Evolutionary conservation across 2,329 filamentous ascomycete genomes (phyloP).

Genomic region (Fusarium tjaetaba): DNA sequence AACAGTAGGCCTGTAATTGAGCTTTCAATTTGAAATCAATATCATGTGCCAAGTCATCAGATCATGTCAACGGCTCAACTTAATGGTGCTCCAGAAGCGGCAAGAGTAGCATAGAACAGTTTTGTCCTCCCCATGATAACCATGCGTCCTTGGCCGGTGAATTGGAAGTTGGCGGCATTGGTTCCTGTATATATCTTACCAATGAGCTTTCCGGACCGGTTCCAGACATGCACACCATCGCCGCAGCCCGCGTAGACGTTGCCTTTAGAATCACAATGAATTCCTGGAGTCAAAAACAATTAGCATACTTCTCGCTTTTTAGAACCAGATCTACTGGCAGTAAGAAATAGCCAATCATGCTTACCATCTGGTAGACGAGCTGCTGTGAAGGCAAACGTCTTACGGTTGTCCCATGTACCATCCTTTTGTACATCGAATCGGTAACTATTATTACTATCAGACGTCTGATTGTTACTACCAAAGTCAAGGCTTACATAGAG

Average conservation of each 20-base stretch:
- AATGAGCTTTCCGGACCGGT: conserved; percentile 56
- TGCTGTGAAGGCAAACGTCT: conserved; percentile 66
- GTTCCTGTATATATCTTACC: conserved; percentile 65
- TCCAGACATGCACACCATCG: conserved; percentile 62
- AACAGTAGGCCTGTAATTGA: background rate
- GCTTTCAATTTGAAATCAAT: background rate
- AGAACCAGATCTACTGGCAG: background rate
- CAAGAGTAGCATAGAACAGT: conserved; percentile 46
- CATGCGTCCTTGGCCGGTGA: conserved; percentile 51
- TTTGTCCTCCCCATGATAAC: conserved; percentile 50
- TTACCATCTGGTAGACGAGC: conserved; percentile 67
- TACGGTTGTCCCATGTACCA: conserved; percentile 58
- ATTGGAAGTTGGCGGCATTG: conserved; percentile 57
- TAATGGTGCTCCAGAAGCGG: conserved; percentile 28
- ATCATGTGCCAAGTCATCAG: background rate
- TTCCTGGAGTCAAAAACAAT: conserved; percentile 49
- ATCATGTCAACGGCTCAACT: background rate
- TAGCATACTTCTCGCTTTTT: background rate
- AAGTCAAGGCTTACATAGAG: conserved; percentile 54
- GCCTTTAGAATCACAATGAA: conserved; percentile 64
- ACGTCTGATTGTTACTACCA: rapidly evolving
- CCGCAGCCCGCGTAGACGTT: conserved; percentile 64
- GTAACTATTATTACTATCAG: conserved; percentile 48
- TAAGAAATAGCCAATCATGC: background rate
- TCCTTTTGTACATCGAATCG: conserved; percentile 57